These are phyloP conservation scores for Musa balbisiana DNA, from an alignment of 202 grass and related monocot genomes.

Conservation along the genomic window DNA sequence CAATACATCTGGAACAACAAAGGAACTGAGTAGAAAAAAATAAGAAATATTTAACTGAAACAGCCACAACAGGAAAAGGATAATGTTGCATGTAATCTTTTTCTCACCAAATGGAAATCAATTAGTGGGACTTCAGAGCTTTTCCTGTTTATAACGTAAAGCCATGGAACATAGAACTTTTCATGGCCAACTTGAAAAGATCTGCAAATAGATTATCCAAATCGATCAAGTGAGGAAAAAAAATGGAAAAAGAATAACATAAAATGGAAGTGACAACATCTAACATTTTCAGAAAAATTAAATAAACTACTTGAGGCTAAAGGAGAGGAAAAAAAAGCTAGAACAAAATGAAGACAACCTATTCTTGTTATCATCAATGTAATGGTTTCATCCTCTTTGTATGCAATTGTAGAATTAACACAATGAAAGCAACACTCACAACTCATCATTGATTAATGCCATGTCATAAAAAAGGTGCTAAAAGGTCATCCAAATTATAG, in stretches of 20 bases:
- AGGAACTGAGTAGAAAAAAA: not conserved
- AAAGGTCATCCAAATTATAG: not conserved
- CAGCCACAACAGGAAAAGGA: not conserved
- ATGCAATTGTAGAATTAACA: not conserved
- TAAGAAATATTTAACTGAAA: not conserved
- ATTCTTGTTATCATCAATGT: not conserved
- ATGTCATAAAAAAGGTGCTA: not conserved
- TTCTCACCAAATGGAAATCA: slow-evolving; percentile 91
- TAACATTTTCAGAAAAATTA: not conserved
- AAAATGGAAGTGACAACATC: not conserved
- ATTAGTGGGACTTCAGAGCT: slow-evolving; percentile 88
- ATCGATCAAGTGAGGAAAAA: not conserved
- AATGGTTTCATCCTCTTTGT: not conserved
- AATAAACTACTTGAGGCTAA: not conserved
- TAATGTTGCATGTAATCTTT: not conserved
- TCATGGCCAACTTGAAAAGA: slow-evolving; percentile 96
- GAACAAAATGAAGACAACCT: not conserved
- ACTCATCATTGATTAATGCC: not conserved
- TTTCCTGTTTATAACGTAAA: slow-evolving; percentile 97
- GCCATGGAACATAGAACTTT: slow-evolving; percentile 92
- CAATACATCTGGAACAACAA: not conserved
- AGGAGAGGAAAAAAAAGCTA: not conserved
- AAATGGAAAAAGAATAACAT: not conserved
- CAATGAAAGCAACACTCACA: not conserved
- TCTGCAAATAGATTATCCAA: slow-evolving; percentile 42